Percentiles rank a stretch among this genome's conserved stretches.
These are phyloP conservation scores for Plicaturopsis crispa DNA, from an alignment of 768 basidiomycete genomes.

Conservation along the genomic window DNA sequence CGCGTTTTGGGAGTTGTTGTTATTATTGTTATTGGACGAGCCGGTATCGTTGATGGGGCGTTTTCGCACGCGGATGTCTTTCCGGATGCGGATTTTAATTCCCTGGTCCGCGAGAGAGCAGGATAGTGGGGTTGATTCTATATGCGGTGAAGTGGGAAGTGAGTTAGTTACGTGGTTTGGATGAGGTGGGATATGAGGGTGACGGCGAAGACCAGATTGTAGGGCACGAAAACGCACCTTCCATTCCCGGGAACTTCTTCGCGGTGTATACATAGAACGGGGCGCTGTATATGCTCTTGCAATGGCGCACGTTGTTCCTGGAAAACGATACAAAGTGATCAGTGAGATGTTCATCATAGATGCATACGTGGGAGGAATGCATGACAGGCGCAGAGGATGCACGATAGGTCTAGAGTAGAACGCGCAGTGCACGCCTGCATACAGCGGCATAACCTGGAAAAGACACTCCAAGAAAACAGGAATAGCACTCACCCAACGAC, in stretches of 20 bases:
- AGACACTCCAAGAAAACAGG: conserved; percentile 4
- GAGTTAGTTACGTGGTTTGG: too few relatives aligned
- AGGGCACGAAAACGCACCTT: conserved; percentile 44
- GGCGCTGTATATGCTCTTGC: conserved; percentile 82
- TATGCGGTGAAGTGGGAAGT: background rate
- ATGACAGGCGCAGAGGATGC: too few relatives aligned
- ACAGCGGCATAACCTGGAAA: background rate
- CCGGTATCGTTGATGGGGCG: conserved; percentile 38
- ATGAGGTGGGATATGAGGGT: conserved; percentile 5
- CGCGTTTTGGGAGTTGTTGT: conserved; percentile 18
- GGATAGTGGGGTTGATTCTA: conserved; percentile 85
- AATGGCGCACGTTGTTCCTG: conserved; percentile 82
- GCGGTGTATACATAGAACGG: conserved; percentile 94
- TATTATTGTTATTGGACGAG: conserved; percentile 9
- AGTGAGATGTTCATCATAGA: conserved; percentile 4
- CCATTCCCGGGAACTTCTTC: conserved; percentile 96
- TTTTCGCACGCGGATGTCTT: conserved; percentile 83
- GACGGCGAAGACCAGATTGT: background rate
- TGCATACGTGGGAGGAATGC: conserved; percentile 1
- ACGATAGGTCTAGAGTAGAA: too few relatives aligned
- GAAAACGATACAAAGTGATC: conserved; percentile 5
- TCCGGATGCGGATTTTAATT: conserved; percentile 90
- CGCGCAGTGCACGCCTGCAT: too few relatives aligned
- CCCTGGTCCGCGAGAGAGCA: conserved; percentile 92
- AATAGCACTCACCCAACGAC: conserved; percentile 70